These are phyloP conservation scores for Astathelohania contejeani DNA, from an alignment of 371 early-diverging fungal genomes.

Conservation along the genomic window DNA sequence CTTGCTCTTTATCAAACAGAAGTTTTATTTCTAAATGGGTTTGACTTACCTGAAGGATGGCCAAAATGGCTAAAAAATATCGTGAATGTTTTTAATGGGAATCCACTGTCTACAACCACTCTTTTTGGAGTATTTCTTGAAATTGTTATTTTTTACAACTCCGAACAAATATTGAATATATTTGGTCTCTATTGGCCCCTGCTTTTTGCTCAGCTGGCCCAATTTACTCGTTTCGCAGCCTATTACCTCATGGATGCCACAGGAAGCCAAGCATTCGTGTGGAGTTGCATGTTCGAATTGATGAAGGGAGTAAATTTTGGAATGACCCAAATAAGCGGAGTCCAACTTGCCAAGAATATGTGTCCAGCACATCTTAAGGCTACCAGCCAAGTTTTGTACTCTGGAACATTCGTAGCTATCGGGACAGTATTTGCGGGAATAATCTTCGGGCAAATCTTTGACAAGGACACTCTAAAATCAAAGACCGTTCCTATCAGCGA, in stretches of 20 bases:
- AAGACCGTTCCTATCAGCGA: constrained; percentile 7
- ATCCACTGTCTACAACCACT: constrained; percentile 44
- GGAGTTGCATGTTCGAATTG: constrained; percentile 46
- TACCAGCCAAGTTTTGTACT: constrained; percentile 52
- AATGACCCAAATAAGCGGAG: constrained; percentile 49
- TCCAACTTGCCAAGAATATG: constrained; percentile 47
- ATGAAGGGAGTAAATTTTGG: constrained; percentile 53
- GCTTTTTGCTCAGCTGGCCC: constrained; percentile 48
- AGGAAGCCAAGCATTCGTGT: constrained; percentile 30
- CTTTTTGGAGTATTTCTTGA: constrained; percentile 51
- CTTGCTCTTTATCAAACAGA: constrained; percentile 41
- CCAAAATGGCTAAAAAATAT: constrained; percentile 31
- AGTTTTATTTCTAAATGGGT: constrained; percentile 41
- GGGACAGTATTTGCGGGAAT: constrained; percentile 44
- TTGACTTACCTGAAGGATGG: constrained; percentile 17
- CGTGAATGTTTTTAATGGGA: constrained; percentile 35
- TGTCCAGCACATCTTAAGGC: constrained; percentile 50
- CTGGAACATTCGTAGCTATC: constrained; percentile 50
- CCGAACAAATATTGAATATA: constrained; percentile 20
- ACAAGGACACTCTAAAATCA: constrained; percentile 19
- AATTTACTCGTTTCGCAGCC: constrained; percentile 40
- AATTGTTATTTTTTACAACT: constrained; percentile 44
- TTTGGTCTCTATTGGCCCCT: constrained; percentile 52
- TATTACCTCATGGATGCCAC: constrained; percentile 34
- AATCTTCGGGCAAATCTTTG: constrained; percentile 29